Evolutionary conservation across 371 early-diverging fungal species (phyloP).

Genomic region (Entomophthora muscae): DNA sequence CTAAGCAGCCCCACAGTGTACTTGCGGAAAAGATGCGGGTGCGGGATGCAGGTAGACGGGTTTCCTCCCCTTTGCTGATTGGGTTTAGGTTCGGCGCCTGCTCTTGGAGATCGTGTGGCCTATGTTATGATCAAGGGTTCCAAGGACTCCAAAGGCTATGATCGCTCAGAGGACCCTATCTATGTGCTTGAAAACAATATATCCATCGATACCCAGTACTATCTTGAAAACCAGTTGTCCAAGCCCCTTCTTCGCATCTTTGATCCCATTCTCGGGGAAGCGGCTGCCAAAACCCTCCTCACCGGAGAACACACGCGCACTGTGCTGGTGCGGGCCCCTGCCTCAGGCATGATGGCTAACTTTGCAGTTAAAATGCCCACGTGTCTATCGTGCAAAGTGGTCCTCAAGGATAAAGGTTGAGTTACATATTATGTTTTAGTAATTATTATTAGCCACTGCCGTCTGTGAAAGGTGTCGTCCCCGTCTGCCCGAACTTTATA

Average conservation of each 20-base stretch:
- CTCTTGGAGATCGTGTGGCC: constrained; percentile 97
- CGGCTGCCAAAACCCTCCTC: constrained; percentile 46
- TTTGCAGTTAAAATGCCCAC: constrained; percentile 82
- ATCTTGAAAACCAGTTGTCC: constrained; percentile 95
- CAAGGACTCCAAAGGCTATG: constrained; percentile 38
- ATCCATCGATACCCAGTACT: constrained; percentile 98
- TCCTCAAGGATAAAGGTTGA: constrained; percentile 55
- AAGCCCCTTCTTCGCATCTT: constrained; percentile 96
- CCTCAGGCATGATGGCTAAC: constrained; percentile 80
- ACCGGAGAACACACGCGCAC: constrained; percentile 87
- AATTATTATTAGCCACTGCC: not conserved
- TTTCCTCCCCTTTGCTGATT: not conserved
- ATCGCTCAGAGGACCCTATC: constrained; percentile 97
- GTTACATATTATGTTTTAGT: constrained; percentile 22
- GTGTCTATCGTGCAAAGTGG: constrained; percentile 91
- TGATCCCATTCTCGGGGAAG: constrained; percentile 95
- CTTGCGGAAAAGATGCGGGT: constrained; percentile 93
- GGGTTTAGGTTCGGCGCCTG: constrained; percentile 69
- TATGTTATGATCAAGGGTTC: constrained; percentile 94
- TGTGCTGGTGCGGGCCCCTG: constrained; percentile 66
- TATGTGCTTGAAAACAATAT: constrained; percentile 97
- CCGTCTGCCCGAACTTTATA: constrained; percentile 56
- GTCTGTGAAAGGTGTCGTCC: constrained; percentile 59
- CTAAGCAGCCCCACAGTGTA: constrained; percentile 96
- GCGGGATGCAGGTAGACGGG: constrained; percentile 67